Conservation (phyloP, 1,284 basidiomycete species). For the Marasmius sp. region DNA sequence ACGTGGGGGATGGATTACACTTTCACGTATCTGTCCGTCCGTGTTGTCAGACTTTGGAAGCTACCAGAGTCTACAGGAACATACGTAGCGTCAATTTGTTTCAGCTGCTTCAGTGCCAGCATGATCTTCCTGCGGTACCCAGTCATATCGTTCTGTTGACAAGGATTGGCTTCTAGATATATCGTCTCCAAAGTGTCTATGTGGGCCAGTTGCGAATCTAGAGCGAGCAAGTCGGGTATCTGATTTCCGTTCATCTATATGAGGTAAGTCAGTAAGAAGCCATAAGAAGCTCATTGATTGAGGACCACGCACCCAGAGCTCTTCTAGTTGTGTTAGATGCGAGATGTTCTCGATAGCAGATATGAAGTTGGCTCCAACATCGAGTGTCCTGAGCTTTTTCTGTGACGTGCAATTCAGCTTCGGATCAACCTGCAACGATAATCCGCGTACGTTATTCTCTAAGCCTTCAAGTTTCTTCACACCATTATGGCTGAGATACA, state of each 20-base stretch:
- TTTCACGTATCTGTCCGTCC: background rate
- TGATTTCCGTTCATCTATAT: constrained; percentile 85
- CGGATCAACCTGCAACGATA: background rate
- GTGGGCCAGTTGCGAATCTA: constrained; percentile 77
- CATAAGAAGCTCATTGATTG: background rate
- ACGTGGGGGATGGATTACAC: background rate
- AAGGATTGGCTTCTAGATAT: constrained; percentile 95
- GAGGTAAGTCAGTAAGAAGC: background rate
- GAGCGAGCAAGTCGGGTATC: constrained; percentile 65
- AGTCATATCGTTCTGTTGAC: constrained; percentile 76
- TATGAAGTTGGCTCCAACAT: constrained; percentile 87
- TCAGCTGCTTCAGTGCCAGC: constrained; percentile 83
- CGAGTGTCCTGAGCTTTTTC: constrained; percentile 82
- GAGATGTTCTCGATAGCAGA: constrained; percentile 77
- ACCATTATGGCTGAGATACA: constrained; percentile 96
- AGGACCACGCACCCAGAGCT: constrained; percentile 83
- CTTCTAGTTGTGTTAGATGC: constrained; percentile 77
- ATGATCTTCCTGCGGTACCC: constrained; percentile 91
- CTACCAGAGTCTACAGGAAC: constrained; percentile 29
- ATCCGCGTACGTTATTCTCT: constrained; percentile 69
- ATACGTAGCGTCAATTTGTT: constrained; percentile 94
- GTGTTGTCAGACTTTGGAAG: background rate
- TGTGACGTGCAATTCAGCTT: constrained; percentile 28
- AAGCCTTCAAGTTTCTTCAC: constrained; percentile 84
- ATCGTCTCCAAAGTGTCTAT: constrained; percentile 78